Evolutionary conservation across 1,139 yeast species (phyloP).

Genomic region (Nakaseomyces kungkrabaensis): DNA sequence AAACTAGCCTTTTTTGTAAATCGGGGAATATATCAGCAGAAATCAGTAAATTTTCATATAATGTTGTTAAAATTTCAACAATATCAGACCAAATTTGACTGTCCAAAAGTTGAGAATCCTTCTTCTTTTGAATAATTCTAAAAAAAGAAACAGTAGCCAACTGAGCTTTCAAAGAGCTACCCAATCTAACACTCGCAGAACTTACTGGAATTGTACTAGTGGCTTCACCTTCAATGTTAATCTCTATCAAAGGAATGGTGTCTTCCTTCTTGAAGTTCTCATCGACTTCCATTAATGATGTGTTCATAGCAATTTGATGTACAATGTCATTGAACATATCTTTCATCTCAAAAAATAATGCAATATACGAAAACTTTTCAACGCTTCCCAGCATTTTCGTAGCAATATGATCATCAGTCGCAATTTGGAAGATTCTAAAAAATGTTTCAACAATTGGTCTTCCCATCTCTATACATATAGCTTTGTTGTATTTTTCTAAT

Average conservation of each 20-base stretch:
- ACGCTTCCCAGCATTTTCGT: constrained; percentile 79
- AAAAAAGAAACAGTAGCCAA: constrained; percentile 78
- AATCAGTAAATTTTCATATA: constrained; percentile 66
- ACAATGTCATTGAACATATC: constrained; percentile 58
- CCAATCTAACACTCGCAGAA: constrained; percentile 73
- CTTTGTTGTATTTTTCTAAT: constrained; percentile 49
- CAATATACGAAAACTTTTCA: constrained; percentile 73
- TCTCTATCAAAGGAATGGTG: constrained; percentile 32
- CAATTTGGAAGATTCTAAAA: constrained; percentile 70
- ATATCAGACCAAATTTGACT: constrained; percentile 50
- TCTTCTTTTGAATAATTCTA: constrained; percentile 57
- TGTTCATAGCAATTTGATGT: constrained; percentile 51
- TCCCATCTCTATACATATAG: constrained; percentile 55
- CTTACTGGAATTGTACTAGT: constrained; percentile 44
- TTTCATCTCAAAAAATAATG: constrained; percentile 50
- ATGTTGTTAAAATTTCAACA: constrained; percentile 48
- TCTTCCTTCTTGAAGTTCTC: not conserved
- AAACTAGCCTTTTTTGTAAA: constrained; percentile 45
- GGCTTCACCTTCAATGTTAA: constrained; percentile 33
- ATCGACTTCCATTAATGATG: constrained; percentile 35
- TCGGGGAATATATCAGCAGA: constrained; percentile 57
- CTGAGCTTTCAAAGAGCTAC: constrained; percentile 87
- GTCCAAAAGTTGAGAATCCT: constrained; percentile 23
- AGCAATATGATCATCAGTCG: constrained; percentile 82
- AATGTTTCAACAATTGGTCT: constrained; percentile 58